These are phyloP conservation scores for Yamadazyma trypodendri DNA, from an alignment of 1,139 yeast genomes.

Conservation along the genomic window DNA sequence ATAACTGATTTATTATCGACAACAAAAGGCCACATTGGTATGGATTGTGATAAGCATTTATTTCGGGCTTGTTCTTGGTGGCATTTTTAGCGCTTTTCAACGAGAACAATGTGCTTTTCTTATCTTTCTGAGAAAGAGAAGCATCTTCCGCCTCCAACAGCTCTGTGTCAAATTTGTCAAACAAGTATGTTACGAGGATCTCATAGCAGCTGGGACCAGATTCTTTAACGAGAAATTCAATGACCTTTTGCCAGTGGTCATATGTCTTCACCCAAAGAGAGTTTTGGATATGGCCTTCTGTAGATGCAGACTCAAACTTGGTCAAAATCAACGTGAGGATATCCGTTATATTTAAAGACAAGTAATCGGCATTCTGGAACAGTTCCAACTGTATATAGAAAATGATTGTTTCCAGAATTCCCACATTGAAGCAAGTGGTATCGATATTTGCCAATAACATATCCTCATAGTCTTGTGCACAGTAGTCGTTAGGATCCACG, in stretches of 20 bases:
- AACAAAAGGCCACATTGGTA: slow-evolving; percentile 36
- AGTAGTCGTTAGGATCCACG: slow-evolving; percentile 5
- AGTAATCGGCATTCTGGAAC: slow-evolving; percentile 40
- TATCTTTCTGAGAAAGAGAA: slow-evolving; percentile 10
- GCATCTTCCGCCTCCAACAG: slow-evolving; percentile 4
- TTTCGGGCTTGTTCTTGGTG: slow-evolving; percentile 20
- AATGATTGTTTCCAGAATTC: slow-evolving; percentile 34
- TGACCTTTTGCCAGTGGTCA: slow-evolving; percentile 29
- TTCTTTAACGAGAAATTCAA: slow-evolving; percentile 37
- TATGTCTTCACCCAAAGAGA: slow-evolving; percentile 34
- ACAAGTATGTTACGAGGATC: slow-evolving; percentile 32
- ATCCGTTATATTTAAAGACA: slow-evolving; percentile 26
- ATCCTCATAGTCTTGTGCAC: slow-evolving; percentile 13
- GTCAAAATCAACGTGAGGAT: slow-evolving; percentile 33
- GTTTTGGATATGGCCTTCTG: slow-evolving; percentile 33
- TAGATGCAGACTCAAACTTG: slow-evolving; percentile 22
- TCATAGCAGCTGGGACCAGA: slow-evolving; percentile 42
- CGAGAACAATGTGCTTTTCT: slow-evolving; percentile 11
- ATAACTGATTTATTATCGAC: slow-evolving; percentile 28
- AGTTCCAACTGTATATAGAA: slow-evolving; percentile 44
- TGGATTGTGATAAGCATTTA: slow-evolving; percentile 34
- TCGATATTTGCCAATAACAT: slow-evolving; percentile 17
- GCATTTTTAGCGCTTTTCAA: slow-evolving; percentile 16
- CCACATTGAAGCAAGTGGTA: slow-evolving; percentile 27
- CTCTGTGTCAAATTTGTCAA: slow-evolving; percentile 26